These are phyloP conservation scores for Zygoascus flipseniorum DNA, from an alignment of 805 yeast species.

Conservation along the genomic window DNA sequence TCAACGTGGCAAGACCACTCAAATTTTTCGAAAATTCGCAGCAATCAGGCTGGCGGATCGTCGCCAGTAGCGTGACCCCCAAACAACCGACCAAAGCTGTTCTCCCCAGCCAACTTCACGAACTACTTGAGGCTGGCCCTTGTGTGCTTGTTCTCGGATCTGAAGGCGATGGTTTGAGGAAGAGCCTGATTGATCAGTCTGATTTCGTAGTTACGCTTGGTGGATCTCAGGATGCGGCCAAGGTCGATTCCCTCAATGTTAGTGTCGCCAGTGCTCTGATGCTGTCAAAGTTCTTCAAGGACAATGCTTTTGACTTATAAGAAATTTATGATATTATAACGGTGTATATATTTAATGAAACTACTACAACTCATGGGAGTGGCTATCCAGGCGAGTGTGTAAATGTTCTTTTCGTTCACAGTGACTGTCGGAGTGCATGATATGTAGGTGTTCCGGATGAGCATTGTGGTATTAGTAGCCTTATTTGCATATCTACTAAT, in stretches of 20 bases:
- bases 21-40: conserved; percentile 50
- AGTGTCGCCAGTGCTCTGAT: conserved; percentile 81
- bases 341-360: too few relatives aligned
- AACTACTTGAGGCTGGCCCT: conserved; percentile 44
- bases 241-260: conserved; percentile 76
- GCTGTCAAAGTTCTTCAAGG: conserved; percentile 26
- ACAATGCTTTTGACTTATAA: conserved; percentile 11
- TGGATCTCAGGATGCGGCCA: conserved; percentile 9
- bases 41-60: conserved; percentile 59
- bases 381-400: neutral
- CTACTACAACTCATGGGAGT: too few relatives aligned
- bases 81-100: conserved; percentile 15
- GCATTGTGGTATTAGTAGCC: neutral
- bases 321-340: neutral
- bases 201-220: conserved; percentile 22
- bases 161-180: conserved; percentile 78
- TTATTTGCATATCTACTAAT: conserved; percentile 1
- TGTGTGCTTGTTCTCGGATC: conserved; percentile 70
- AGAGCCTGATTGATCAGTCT: conserved; percentile 41
- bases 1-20: conserved; percentile 48
- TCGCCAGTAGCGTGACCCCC: conserved; percentile 46
- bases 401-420: neutral
- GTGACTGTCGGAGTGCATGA: neutral
- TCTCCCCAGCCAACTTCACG: conserved; percentile 36
- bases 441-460: too few relatives aligned